These are phyloP conservation scores for Ganoderma leucocontextum DNA, from an alignment of 1,284 basidiomycete genomes.

Conservation along the genomic window DNA sequence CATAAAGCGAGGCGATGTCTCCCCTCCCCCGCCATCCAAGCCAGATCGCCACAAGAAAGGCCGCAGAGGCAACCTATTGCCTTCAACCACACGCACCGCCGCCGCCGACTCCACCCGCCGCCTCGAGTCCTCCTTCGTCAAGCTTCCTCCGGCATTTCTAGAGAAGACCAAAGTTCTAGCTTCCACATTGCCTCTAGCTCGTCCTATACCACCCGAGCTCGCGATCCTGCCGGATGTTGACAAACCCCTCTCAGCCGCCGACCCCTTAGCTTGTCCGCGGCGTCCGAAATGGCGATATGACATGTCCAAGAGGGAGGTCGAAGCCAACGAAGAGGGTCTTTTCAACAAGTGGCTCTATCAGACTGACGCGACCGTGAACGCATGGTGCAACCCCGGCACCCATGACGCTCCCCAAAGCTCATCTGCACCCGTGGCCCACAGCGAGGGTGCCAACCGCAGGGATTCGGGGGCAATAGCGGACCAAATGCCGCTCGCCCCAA, in stretches of 20 bases:
- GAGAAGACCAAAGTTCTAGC: conserved; percentile 69
- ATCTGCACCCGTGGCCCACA: conserved; percentile 32
- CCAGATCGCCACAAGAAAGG: conserved; percentile 35
- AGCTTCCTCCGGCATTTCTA: conserved; percentile 69
- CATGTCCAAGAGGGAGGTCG: conserved; percentile 87
- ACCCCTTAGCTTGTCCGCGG: conserved; percentile 61
- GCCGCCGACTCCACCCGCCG: conserved; percentile 54
- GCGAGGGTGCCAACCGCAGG: conserved; percentile 34
- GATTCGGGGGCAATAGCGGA: conserved; percentile 31
- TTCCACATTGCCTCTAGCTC: conserved; percentile 56
- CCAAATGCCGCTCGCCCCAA: conserved; percentile 67
- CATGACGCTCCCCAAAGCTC: conserved; percentile 21
- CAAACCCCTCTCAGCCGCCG: conserved; percentile 8
- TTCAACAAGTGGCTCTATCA: conserved; percentile 80
- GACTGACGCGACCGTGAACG: conserved; percentile 62
- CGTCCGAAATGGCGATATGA: conserved; percentile 87
- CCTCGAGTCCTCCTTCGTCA: conserved; percentile 79
- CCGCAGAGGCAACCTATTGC: conserved; percentile 22
- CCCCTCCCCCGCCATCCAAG: conserved; percentile 50
- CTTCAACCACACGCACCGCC: conserved; percentile 33
- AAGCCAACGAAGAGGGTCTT: conserved; percentile 82
- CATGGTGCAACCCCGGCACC: conserved; percentile 54
- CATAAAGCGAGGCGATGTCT: conserved; percentile 77
- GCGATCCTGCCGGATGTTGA: conserved; percentile 50
- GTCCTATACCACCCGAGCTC: conserved; percentile 63